Percentiles rank a stretch among this genome's conserved stretches.
Evolutionary conservation across 306 rosid species (phyloP).

Genomic region (Quercus parvula): DNA sequence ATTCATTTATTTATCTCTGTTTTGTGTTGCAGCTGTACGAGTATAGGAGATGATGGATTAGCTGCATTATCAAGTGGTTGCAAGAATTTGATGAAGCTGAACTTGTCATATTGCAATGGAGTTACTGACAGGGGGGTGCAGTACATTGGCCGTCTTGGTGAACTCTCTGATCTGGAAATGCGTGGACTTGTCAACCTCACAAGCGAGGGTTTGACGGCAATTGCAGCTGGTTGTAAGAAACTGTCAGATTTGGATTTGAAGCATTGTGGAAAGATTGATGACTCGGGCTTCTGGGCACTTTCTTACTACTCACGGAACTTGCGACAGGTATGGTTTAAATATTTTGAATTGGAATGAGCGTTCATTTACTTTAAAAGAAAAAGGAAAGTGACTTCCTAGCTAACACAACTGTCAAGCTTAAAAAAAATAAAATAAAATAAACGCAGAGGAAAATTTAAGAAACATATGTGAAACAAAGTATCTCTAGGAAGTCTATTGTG

Average conservation of each 20-base stretch:
- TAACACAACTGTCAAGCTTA: background rate
- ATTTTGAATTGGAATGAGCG: background rate
- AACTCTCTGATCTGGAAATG: slow-evolving; percentile 53
- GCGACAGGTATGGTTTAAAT: slow-evolving; percentile 45
- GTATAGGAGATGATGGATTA: slow-evolving; percentile 59
- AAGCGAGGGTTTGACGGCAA: slow-evolving; percentile 44
- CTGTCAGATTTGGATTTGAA: slow-evolving; percentile 58
- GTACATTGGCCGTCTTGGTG: slow-evolving; percentile 36
- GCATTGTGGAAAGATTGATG: slow-evolving; percentile 53
- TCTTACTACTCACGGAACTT: slow-evolving; percentile 48
- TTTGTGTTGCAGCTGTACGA: slow-evolving; percentile 46
- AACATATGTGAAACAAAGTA: background rate
- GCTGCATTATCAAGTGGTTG: slow-evolving; percentile 51
- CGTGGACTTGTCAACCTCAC: slow-evolving; percentile 54
- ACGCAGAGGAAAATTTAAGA: background rate
- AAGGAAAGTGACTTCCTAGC: background rate
- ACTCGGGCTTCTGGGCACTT: slow-evolving; percentile 59
- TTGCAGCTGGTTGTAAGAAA: slow-evolving; percentile 53
- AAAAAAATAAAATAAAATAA: background rate
- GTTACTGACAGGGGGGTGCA: slow-evolving; percentile 53
- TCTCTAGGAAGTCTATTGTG: background rate
- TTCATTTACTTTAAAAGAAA: background rate
- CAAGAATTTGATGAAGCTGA: slow-evolving; percentile 50
- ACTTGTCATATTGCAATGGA: slow-evolving; percentile 60
- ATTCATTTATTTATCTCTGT: slow-evolving; percentile 11